Evolutionary conservation across 1,284 basidiomycete species (phyloP), one percentile per base, ranked within the genome.

Genomic region (Heliocybe sulcata): DNA sequence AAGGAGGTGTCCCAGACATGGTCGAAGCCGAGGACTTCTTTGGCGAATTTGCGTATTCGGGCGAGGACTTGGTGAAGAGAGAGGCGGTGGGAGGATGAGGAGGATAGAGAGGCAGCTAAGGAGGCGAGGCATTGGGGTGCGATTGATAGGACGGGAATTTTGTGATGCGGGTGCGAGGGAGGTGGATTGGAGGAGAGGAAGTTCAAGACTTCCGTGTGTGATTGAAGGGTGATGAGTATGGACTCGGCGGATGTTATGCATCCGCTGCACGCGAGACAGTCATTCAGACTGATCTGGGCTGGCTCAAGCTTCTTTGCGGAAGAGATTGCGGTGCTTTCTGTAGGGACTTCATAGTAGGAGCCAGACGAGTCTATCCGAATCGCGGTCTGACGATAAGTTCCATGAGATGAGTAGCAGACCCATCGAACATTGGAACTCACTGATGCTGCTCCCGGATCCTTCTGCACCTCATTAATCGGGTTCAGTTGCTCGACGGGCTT

Each of bases 181-280:
- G 72, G 64, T 1, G 78, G 70, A 61, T 91, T 90, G 23, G 73
- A 68, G 45, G 77, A 69, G 23, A 97, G 77, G 62, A 91, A 88
- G 52, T 80, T 80, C 45, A 94, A 79, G 1, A 99, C 92, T 69
- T 99, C 94, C 23, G 85, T 83, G 66, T 98, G 94, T 14, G 92
- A 96, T 71, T 99, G 97, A 58, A 97, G 82, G n/a, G 93, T 94
- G 67, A 99, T 97, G 56, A 99, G 81, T 35, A 99, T 88, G 12
- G 92, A 96, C 76, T 99, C 96, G 33, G 96, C 96, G 50, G 94
- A 97, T 1, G 96, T 99, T 64, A 99, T 98, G 66, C 96, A 99
- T 1, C 96, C 96, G 59, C 94, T 94, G 75, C 90, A 94, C 22
- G 90, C 92, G 55, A 95, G 74, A 72, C 96, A 99, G 67, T 98